Base-by-base conservation (phyloP, 139 green algal genomes). In the Pedinophyceae sp. region DNA sequence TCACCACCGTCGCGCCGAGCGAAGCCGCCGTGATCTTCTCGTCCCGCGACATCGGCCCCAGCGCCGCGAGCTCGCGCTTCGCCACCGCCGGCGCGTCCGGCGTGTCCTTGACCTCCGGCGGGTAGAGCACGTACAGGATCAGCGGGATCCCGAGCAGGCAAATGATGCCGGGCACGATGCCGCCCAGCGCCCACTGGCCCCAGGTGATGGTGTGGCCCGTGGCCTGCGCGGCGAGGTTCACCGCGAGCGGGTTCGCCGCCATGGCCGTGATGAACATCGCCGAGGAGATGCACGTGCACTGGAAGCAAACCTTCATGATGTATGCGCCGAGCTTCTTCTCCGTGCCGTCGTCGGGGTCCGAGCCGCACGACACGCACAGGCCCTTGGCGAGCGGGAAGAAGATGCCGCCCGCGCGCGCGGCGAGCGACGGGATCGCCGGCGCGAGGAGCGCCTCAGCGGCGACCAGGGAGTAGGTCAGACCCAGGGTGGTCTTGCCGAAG, bases 241-340 rank as follows among this genome's bases (percentile, higher is more conserved):
- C 91, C 3, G 83, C 74, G 54, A 97, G 79, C 22, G 89, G 89
- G 77, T 97, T 97, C 45, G 89, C 89, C n/a, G 89, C 89, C 92
- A 99, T 99, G 67, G 86, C 92, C 20, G 91, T 96, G 72, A 98
- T 93, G 76, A 97, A 97, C 89, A 97, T 97, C 58, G 79, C 78
- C 1, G 84, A 94, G 27, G 85, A 93, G 46, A 98, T 77, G 59
- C 66, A 79, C 38, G 76, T 86, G 51, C 80, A 91, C 64, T 94
- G 88, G 64, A 79, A 79, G 73, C 80, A 90, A 2, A 90, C 97
- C 57, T 82, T 84, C 92, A 99, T 97, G 30, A 99, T 69, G 76
- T 94, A 99, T 0, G 87, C 72, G 25, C 92, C 92, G 76, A 99
- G 88, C 70, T 94, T 94, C 59, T 84, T 85, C 64, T 89, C 71